These are phyloP conservation scores for Penicillium diatomitis DNA, from an alignment of 495 filamentous ascomycete genomes.

Conservation along the genomic window DNA sequence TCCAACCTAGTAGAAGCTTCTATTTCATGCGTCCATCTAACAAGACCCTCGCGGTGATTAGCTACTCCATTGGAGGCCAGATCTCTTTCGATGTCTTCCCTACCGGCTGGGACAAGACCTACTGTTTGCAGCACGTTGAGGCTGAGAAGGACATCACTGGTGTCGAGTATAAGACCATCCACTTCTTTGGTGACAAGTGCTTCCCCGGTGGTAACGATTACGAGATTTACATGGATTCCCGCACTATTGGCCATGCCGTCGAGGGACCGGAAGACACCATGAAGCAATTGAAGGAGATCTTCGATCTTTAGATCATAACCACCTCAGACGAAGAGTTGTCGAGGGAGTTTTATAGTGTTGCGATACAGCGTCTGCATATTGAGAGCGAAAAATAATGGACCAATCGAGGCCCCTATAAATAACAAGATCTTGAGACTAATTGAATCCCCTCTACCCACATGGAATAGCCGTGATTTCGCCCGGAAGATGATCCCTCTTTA, in stretches of 20 bases:
- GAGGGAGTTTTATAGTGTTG: slow-evolving; percentile 4
- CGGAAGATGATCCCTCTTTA: too few relatives aligned
- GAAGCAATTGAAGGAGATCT: slow-evolving; percentile 65
- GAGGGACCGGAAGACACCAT: slow-evolving; percentile 73
- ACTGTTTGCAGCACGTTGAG: slow-evolving; percentile 81
- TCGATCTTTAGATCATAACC: slow-evolving; percentile 48
- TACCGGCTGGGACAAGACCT: slow-evolving; percentile 97
- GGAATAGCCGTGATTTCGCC: too few relatives aligned
- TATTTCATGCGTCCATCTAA: neutral
- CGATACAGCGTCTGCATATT: slow-evolving; percentile 9
- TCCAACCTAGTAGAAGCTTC: too few relatives aligned
- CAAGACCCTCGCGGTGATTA: slow-evolving; percentile 18
- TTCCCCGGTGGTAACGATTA: slow-evolving; percentile 84
- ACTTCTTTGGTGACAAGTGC: slow-evolving; percentile 98
- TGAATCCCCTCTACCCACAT: too few relatives aligned
- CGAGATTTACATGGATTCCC: slow-evolving; percentile 76
- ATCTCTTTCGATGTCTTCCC: slow-evolving; percentile 99
- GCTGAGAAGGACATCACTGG: slow-evolving; percentile 69
- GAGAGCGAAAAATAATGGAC: neutral
- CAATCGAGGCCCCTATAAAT: too few relatives aligned
- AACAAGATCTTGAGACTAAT: slow-evolving; percentile 3
- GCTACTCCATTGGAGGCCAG: slow-evolving; percentile 89
- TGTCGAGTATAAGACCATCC: slow-evolving; percentile 72
- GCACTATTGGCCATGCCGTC: slow-evolving; percentile 80
- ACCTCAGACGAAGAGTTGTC: neutral